phyloP scores from a whole-genome alignment of 2,329 filamentous ascomycete genomes.

The Colletotrichum abscissum region DNA sequence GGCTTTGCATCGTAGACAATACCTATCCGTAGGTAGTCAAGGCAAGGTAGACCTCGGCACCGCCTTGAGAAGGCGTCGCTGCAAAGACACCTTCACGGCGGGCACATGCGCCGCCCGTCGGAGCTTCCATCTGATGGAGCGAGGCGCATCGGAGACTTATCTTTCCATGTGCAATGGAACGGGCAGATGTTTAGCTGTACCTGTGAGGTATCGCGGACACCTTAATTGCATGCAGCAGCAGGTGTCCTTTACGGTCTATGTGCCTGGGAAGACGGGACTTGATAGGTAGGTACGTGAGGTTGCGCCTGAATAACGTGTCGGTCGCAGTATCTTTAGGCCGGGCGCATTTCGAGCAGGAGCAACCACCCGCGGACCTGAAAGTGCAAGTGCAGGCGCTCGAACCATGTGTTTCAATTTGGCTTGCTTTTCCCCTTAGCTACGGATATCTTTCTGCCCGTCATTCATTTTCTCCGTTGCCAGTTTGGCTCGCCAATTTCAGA shows the following conservation, averaged over 20 bases:
- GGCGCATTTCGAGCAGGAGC: slow-evolving; percentile 14
- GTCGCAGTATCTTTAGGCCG: neutral
- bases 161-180: neutral
- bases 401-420: slow-evolving; percentile 27
- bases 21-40: no score
- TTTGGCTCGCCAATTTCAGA: neutral
- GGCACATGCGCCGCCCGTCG: neutral
- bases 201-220: neutral
- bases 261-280: no score
- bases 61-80: neutral
- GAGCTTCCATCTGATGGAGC: neutral
- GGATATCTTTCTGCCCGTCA: neutral
- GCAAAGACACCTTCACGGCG: neutral
- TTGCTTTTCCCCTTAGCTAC: neutral
- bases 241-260: no score
- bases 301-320: neutral
- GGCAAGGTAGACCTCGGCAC: neutral
- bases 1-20: neutral
- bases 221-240: neutral
- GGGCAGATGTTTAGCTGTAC: neutral
- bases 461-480: neutral
- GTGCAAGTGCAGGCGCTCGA: slow-evolving; percentile 31
- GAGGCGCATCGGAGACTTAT: neutral
- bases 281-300: no score
- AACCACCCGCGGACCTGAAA: neutral